These are phyloP conservation scores for Suillus hirtellus DNA, from an alignment of 768 basidiomycete genomes.

Conservation along the genomic window DNA sequence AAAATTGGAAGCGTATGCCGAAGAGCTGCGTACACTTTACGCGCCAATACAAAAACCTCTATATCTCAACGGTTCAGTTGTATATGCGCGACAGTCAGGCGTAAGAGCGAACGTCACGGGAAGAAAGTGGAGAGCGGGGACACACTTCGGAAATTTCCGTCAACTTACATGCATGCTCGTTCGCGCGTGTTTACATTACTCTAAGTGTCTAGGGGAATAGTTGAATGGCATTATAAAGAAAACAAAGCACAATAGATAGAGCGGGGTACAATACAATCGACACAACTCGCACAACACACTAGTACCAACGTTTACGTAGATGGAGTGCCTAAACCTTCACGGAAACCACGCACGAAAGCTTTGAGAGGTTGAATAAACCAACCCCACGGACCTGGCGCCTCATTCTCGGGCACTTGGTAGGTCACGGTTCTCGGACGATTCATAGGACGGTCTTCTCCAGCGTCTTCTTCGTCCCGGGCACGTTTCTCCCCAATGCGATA, in stretches of 20 bases:
- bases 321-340: constrained; percentile 48
- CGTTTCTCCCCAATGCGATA: constrained; percentile 46
- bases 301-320: constrained; percentile 21
- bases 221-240: constrained; percentile 10
- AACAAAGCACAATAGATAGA: constrained; percentile 17
- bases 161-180: constrained; percentile 21
- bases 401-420: constrained; percentile 44
- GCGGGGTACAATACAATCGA: not conserved
- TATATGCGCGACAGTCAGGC: constrained; percentile 12
- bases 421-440: constrained; percentile 55
- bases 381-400: constrained; percentile 48
- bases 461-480: constrained; percentile 43
- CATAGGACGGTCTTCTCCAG: constrained; percentile 42
- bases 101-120: constrained; percentile 20
- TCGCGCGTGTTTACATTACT: constrained; percentile 10
- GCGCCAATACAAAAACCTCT: constrained; percentile 16
- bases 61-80: constrained; percentile 7
- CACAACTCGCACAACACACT: constrained; percentile 6
- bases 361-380: constrained; percentile 66
- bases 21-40: constrained; percentile 15
- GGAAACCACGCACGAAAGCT: constrained; percentile 67
- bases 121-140: constrained; percentile 14
- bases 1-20: constrained; percentile 6
- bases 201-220: not conserved
- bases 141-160: constrained; percentile 31